These are phyloP conservation scores for Tylopilus felleus DNA, from an alignment of 768 basidiomycete genomes.

Conservation along the genomic window DNA sequence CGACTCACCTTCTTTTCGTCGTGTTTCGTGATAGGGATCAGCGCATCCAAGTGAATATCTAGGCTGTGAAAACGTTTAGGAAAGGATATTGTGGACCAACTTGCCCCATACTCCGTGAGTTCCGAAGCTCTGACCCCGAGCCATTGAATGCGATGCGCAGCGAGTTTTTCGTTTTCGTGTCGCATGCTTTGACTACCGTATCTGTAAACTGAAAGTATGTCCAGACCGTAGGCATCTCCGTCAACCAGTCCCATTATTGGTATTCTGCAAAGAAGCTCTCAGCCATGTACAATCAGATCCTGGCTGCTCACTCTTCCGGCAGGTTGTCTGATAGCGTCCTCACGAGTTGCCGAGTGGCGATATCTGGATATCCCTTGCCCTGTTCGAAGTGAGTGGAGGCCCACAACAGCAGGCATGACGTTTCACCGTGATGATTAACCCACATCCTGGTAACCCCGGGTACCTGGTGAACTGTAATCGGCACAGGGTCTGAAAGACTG, in stretches of 20 bases:
- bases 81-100: not conserved
- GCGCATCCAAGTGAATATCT: slow-evolving; percentile 51
- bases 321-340: slow-evolving; percentile 66
- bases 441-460: slow-evolving; percentile 52
- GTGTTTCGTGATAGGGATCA: slow-evolving; percentile 65
- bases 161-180: slow-evolving; percentile 69
- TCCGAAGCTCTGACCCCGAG: slow-evolving; percentile 75
- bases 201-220: slow-evolving; percentile 87
- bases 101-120: slow-evolving; percentile 48
- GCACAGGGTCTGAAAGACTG: slow-evolving; percentile 89
- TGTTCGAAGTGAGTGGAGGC: slow-evolving; percentile 30
- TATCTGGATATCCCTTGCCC: slow-evolving; percentile 98
- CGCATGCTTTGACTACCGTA: slow-evolving; percentile 69
- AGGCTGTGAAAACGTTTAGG: slow-evolving; percentile 42
- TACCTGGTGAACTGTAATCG: slow-evolving; percentile 50
- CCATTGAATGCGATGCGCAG: slow-evolving; percentile 71
- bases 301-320: slow-evolving; percentile 48
- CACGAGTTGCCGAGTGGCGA: slow-evolving; percentile 85
- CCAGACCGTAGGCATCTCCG: slow-evolving; percentile 87
- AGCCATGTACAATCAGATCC: not conserved
- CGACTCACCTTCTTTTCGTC: slow-evolving; percentile 71
- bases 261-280: slow-evolving; percentile 44
- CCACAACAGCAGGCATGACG: not conserved
- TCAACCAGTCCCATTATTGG: slow-evolving; percentile 83
- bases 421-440: slow-evolving; percentile 74